These are phyloP conservation scores for Castanea sativa DNA, from an alignment of 306 rosid species.

Conservation along the genomic window DNA sequence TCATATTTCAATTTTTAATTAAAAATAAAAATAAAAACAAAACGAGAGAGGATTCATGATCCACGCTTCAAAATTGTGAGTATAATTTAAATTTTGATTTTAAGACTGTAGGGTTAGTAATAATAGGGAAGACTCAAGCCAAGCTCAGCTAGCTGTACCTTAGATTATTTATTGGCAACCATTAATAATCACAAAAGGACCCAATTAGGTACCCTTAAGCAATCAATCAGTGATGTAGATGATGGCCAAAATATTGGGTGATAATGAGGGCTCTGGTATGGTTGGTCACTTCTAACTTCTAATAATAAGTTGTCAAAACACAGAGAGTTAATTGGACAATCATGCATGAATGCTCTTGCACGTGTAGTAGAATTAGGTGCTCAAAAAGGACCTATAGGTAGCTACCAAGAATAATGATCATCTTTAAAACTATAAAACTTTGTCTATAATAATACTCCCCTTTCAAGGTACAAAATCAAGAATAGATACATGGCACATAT, in stretches of 20 bases:
- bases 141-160: background rate
- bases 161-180: background rate
- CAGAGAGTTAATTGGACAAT: background rate
- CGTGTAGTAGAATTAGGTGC: conserved; percentile 21
- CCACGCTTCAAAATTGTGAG: no score
- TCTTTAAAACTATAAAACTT: background rate
- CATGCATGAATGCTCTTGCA: background rate
- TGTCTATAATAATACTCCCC: background rate
- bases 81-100: no score
- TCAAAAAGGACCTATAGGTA: background rate
- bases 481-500: background rate
- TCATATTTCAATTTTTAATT: no score
- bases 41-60: no score
- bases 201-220: background rate
- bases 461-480: background rate
- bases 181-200: background rate
- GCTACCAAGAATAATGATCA: conserved; percentile 10
- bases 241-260: background rate
- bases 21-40: no score
- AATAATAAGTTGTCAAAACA: background rate
- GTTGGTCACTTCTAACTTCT: background rate
- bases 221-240: background rate
- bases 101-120: no score
- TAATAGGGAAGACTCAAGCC: background rate
- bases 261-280: background rate